phyloP scores from a whole-genome alignment of 2,329 filamentous ascomycete genomes.

The Fusarium drepaniforme region DNA sequence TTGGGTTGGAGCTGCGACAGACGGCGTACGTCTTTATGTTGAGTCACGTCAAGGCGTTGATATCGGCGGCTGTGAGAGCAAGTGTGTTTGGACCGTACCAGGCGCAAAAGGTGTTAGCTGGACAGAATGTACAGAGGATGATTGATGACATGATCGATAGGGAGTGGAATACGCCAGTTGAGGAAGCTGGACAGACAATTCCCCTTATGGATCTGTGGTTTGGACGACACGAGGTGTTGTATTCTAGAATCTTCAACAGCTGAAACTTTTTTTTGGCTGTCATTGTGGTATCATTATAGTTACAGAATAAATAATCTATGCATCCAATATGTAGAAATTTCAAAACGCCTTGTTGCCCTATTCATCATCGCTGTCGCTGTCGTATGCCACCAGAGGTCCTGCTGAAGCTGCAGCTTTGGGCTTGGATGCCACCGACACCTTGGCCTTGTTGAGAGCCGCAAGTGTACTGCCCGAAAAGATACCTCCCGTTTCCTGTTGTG shows the following conservation, averaged over 20 bases:
- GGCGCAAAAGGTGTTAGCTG: constrained; percentile 79
- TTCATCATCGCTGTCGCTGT: constrained; percentile 85
- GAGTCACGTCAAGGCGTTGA: constrained; percentile 79
- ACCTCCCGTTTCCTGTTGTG: constrained; percentile 60
- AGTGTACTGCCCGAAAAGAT: constrained; percentile 88
- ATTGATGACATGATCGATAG: constrained; percentile 70
- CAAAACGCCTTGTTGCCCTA: constrained; percentile 48
- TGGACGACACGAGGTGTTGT: constrained; percentile 84
- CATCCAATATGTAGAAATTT: constrained; percentile 25
- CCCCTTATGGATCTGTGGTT: constrained; percentile 87
- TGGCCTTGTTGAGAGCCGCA: constrained; percentile 76
- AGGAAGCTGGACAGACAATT: constrained; percentile 79
- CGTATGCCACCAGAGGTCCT: constrained; percentile 88
- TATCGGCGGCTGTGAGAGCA: constrained; percentile 82
- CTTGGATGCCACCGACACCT: constrained; percentile 66
- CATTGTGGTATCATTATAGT: constrained; percentile 49
- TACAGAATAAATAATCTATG: constrained; percentile 42
- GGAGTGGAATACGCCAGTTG: constrained; percentile 69
- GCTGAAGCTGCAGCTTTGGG: constrained; percentile 65
- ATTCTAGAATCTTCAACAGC: constrained; percentile 90
- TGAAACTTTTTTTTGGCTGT: constrained; percentile 50
- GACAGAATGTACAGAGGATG: constrained; percentile 65
- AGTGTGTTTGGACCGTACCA: constrained; percentile 86
- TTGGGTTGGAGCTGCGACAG: constrained; percentile 71
- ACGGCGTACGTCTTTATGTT: constrained; percentile 82